Evolutionary conservation across 1,284 basidiomycete genomes (phyloP).

Genomic region (Mixia osmundae): DNA sequence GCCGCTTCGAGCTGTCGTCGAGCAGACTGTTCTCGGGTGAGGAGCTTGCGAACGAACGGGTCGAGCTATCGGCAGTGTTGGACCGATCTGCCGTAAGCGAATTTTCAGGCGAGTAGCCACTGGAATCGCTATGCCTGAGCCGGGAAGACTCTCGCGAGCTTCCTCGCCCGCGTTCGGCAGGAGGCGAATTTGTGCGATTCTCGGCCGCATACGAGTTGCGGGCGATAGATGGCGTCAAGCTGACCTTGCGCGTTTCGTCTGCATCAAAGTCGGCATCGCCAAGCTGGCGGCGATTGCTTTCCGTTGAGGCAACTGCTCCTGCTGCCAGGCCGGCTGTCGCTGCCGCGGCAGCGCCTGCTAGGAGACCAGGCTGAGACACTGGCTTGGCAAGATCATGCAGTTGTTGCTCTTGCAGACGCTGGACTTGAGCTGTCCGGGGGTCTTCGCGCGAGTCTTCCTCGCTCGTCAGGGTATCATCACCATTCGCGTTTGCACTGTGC

Average conservation of each 20-base stretch:
- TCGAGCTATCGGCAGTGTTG: not conserved
- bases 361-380: too few species aligned
- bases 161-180: too few species aligned
- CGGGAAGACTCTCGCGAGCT: too few species aligned
- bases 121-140: too few species aligned
- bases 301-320: not conserved
- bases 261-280: constrained; percentile 2
- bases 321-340: constrained; percentile 9
- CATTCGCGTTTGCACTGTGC: constrained; percentile 2
- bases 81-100: too few species aligned
- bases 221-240: constrained; percentile 49
- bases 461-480: constrained; percentile 13
- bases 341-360: constrained; percentile 4
- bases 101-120: too few species aligned
- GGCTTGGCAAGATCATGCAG: not conserved
- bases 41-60: constrained; percentile 2
- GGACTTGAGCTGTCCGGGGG: constrained; percentile 3
- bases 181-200: constrained; percentile 5
- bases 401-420: constrained; percentile 4
- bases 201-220: constrained; percentile 16
- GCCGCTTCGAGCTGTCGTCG: constrained; percentile 11
- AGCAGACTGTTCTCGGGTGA: not conserved
- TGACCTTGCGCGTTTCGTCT: constrained; percentile 45
- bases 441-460: constrained; percentile 13
- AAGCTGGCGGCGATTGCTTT: constrained; percentile 2